phyloP scores from a whole-genome alignment of 805 yeast genomes.

The Geotrichum ghanense region DNA sequence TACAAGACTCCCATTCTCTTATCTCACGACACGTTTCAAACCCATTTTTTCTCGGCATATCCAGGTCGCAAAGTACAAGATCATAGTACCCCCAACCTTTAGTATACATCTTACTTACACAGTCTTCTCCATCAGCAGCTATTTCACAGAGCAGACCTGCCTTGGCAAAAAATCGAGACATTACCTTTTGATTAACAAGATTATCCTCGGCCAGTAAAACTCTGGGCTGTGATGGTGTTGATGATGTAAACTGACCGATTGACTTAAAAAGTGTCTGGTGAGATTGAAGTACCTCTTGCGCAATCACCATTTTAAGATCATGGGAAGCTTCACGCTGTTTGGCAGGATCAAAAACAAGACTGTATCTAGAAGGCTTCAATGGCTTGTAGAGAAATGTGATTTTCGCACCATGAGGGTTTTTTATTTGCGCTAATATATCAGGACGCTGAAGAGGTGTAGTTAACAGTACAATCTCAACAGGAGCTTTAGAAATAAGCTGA shows the following conservation, averaged over 20 bases:
- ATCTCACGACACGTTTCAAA: constrained; percentile 24
- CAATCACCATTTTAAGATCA: constrained; percentile 16
- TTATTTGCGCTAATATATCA: neutral
- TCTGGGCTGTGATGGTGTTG: constrained; percentile 8
- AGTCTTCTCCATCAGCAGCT: constrained; percentile 24
- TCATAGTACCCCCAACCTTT: constrained; percentile 16
- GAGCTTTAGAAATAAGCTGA: constrained; percentile 8
- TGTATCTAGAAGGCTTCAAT: constrained; percentile 16
- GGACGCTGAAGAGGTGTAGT: constrained; percentile 15
- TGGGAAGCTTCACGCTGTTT: constrained; percentile 13
- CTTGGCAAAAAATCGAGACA: constrained; percentile 30
- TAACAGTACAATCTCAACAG: constrained; percentile 12
- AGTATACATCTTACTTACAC: constrained; percentile 17
- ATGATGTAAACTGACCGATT: constrained; percentile 19
- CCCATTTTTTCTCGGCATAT: constrained; percentile 28
- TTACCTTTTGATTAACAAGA: constrained; percentile 80
- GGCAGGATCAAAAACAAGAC: constrained; percentile 18
- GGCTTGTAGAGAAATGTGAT: constrained; percentile 16
- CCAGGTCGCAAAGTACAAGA: constrained; percentile 23
- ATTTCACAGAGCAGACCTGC: constrained; percentile 22
- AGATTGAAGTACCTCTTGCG: constrained; percentile 11
- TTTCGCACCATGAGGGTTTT: constrained; percentile 12
- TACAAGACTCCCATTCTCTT: constrained; percentile 21
- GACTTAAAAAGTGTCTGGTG: constrained; percentile 16
- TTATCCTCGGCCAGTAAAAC: constrained; percentile 89